phyloP scores from a whole-genome alignment of 306 rosid species.

The Dalbergia cultrata region DNA sequence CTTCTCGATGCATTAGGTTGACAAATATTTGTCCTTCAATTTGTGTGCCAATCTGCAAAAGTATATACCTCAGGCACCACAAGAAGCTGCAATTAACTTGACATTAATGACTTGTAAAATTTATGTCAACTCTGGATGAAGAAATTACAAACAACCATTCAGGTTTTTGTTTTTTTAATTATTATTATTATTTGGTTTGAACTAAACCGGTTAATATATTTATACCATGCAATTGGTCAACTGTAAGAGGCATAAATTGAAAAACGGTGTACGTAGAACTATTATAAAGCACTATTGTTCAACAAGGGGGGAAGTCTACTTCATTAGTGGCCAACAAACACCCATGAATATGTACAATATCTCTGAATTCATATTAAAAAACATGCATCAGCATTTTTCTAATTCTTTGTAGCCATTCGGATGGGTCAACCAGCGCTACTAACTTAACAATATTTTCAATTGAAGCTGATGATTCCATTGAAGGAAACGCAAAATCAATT shows the following conservation, averaged over 20 bases:
- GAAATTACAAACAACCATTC: slow-evolving; percentile 10
- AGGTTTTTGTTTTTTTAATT: neutral
- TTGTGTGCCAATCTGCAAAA: neutral
- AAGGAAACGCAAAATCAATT: slow-evolving; percentile 17
- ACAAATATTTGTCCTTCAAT: neutral
- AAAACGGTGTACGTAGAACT: neutral
- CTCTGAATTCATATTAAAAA: neutral
- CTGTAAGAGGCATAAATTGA: slow-evolving; percentile 31
- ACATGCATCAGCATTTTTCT: neutral
- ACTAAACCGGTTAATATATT: neutral
- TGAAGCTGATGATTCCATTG: neutral
- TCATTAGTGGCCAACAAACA: slow-evolving; percentile 45
- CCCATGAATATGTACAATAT: slow-evolving; percentile 30
- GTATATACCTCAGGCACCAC: neutral
- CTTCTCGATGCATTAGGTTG: neutral
- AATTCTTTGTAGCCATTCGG: slow-evolving; percentile 21
- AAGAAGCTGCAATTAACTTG: slow-evolving; percentile 13
- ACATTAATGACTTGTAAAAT: neutral
- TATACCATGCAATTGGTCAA: slow-evolving; percentile 44
- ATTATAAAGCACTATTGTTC: slow-evolving; percentile 39
- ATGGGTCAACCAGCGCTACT: slow-evolving; percentile 41
- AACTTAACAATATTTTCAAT: slow-evolving; percentile 7
- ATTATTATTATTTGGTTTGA: neutral
- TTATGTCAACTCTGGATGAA: neutral
- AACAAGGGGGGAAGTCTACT: slow-evolving; percentile 34